Evolutionary conservation across 148 eudicot genomes (phyloP).

Genomic region (Talinum fruticosum): DNA sequence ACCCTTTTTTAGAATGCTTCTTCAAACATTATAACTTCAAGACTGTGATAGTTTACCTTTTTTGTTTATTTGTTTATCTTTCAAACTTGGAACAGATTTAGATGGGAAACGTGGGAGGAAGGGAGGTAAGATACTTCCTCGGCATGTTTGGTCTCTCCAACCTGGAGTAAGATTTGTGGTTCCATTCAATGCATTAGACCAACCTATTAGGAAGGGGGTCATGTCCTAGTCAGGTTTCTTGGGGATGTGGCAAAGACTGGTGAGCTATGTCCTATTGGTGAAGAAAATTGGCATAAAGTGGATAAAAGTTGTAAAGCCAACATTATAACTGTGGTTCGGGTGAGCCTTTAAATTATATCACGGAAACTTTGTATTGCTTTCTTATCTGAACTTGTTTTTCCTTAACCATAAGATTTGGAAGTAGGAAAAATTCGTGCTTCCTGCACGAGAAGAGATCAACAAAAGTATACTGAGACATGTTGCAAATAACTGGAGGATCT

Average conservation of each 20-base stretch:
- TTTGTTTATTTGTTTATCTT: neutral
- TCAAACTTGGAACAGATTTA: constrained; percentile 20
- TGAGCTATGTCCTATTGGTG: constrained; percentile 8
- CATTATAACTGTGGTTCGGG: neutral
- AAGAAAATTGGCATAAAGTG: constrained; percentile 2
- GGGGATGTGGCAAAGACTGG: constrained; percentile 13
- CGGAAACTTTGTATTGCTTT: neutral
- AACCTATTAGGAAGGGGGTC: constrained; percentile 8
- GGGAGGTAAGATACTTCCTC: constrained; percentile 1
- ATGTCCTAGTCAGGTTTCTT: constrained; percentile 5
- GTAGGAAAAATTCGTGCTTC: constrained; percentile 37
- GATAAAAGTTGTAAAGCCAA: neutral
- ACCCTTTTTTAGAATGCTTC: too few species aligned
- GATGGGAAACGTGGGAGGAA: constrained; percentile 17
- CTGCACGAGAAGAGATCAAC: constrained; percentile 25
- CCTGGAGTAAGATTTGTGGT: neutral
- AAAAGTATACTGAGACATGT: constrained; percentile 31
- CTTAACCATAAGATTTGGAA: constrained; percentile 2
- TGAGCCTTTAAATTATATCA: neutral
- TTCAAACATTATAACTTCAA: neutral
- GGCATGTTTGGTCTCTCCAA: neutral
- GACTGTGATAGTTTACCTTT: neutral
- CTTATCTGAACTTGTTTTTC: constrained; percentile 2
- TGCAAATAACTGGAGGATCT: constrained; percentile 28
- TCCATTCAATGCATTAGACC: neutral